Conservation (phyloP, 73 alveolate species). For the Paramecium sexaurelia region DNA sequence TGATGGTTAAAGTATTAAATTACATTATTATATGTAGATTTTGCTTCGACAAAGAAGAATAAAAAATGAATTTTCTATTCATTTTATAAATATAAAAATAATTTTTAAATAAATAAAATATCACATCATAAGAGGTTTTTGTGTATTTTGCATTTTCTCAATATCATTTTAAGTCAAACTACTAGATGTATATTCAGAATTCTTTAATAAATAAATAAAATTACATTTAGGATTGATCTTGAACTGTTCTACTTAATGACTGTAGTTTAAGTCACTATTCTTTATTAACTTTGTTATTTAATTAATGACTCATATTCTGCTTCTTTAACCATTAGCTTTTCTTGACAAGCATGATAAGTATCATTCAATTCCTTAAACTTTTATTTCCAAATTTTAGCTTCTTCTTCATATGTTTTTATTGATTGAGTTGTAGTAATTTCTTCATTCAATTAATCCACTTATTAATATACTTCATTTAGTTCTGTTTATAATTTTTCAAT, state of each 20-base stretch:
- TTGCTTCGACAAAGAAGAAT: background rate
- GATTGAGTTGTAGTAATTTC: background rate
- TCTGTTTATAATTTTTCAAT: background rate
- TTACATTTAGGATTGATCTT: background rate
- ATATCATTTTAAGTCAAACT: background rate
- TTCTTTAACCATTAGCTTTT: background rate
- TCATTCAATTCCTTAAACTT: background rate
- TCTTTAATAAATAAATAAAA: background rate
- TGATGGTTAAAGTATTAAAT: background rate
- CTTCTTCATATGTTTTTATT: background rate
- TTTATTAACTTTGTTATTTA: background rate
- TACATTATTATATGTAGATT: background rate
- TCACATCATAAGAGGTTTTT: background rate
- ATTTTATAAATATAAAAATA: background rate
- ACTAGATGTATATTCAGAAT: background rate
- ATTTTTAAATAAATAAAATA: background rate
- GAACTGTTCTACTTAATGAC: background rate
- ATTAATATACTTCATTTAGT: background rate
- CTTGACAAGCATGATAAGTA: background rate
- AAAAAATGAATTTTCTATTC: conserved; percentile 2
- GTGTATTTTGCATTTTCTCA: background rate
- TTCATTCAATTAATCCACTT: background rate
- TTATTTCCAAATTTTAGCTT: conserved; percentile 1
- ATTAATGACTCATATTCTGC: background rate
- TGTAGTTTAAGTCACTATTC: background rate